Percentiles rank a stretch among this genome's conserved stretches.
Conservation (phyloP, 139 green algal genomes). For the Raphidocelis subcapitata region DNA sequence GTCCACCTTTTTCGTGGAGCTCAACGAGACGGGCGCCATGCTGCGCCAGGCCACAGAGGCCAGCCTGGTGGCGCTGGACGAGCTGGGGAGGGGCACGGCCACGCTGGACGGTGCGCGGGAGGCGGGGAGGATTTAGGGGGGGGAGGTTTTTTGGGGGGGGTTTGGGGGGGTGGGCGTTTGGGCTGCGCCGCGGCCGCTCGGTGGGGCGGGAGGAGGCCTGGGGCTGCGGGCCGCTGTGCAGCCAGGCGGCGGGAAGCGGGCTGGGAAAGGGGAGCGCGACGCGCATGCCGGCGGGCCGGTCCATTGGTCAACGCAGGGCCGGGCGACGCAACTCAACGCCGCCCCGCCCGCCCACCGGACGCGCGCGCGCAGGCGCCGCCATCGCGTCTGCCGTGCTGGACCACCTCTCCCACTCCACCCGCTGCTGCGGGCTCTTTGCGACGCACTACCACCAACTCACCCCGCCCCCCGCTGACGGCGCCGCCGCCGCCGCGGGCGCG, state of each 20-base stretch:
- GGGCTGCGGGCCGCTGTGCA: too few species aligned
- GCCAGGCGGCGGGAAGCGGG: too few species aligned
- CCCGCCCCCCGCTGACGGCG: not conserved
- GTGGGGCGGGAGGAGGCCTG: not conserved
- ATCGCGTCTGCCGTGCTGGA: conserved; percentile 92
- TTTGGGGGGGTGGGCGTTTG: not conserved
- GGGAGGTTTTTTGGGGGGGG: not conserved
- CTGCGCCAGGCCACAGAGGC: conserved; percentile 63
- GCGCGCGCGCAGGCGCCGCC: conserved; percentile 53
- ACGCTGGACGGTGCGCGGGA: conserved; percentile 82
- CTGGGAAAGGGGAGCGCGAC: too few species aligned
- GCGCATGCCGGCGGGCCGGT: too few species aligned
- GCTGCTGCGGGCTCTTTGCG: conserved; percentile 90
- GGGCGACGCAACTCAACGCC: too few species aligned
- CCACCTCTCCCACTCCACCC: conserved; percentile 61
- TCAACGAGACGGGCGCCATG: conserved; percentile 90
- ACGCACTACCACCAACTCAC: conserved; percentile 96
- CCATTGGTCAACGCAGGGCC: too few species aligned
- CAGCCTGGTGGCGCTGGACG: conserved; percentile 92
- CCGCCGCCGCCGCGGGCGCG: not conserved
- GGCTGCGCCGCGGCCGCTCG: too few species aligned
- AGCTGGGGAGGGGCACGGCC: conserved; percentile 95
- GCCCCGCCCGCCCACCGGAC: too few species aligned
- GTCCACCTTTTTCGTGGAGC: conserved; percentile 97
- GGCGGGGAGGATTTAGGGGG: not conserved